phyloP scores from a whole-genome alignment of 768 basidiomycete species.

The Paxillus involutus region DNA sequence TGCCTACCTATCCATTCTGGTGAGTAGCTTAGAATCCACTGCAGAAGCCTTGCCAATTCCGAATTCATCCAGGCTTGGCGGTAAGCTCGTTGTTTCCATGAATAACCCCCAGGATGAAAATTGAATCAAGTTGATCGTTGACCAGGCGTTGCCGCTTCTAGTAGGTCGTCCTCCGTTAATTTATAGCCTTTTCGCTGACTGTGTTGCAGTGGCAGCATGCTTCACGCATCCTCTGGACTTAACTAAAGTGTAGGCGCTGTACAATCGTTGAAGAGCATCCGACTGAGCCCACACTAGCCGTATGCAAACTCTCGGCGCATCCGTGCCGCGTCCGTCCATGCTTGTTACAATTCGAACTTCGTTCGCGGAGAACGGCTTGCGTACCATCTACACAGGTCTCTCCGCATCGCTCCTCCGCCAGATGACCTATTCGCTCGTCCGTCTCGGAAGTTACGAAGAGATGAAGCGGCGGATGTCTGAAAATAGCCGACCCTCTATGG shows the following conservation, averaged over 20 bases:
- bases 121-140: conserved; percentile 5
- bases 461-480: conserved; percentile 59
- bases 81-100: conserved; percentile 30
- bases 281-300: conserved; percentile 44
- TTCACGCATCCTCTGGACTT: conserved; percentile 84
- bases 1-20: conserved; percentile 34
- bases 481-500: conserved; percentile 50
- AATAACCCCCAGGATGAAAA: conserved; percentile 2
- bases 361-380: conserved; percentile 64
- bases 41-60: neutral
- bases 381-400: conserved; percentile 78
- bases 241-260: conserved; percentile 70
- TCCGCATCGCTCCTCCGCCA: conserved; percentile 83
- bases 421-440: conserved; percentile 89
- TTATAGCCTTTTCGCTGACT: neutral
- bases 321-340: conserved; percentile 61
- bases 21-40: conserved; percentile 12
- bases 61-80: conserved; percentile 53
- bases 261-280: neutral
- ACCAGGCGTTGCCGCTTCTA: conserved; percentile 61
- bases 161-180: conserved; percentile 36
- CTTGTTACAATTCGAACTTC: conserved; percentile 63
- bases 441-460: conserved; percentile 80
- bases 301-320: conserved; percentile 70
- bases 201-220: conserved; percentile 66